These are phyloP conservation scores for Fusarium paranaense DNA, from an alignment of 2,329 filamentous ascomycete genomes.

Conservation along the genomic window DNA sequence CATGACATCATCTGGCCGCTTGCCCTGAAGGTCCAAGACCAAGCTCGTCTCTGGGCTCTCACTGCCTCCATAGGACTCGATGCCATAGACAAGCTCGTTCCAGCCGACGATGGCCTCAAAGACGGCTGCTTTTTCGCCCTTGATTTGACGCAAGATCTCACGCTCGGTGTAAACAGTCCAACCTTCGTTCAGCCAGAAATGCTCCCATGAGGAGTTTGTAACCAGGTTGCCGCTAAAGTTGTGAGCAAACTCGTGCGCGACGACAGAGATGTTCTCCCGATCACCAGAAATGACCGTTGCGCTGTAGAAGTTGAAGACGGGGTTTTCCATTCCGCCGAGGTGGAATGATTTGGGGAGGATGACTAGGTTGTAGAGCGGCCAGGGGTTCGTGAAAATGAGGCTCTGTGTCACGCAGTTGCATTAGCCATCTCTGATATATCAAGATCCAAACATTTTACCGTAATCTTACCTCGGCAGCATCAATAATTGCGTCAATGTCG, in stretches of 20 bases:
- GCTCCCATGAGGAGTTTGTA: slow-evolving; percentile 12
- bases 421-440: background rate
- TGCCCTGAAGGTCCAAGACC: background rate
- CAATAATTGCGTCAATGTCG: background rate
- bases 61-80: background rate
- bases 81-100: slow-evolving; percentile 1
- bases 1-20: slow-evolving; percentile 1
- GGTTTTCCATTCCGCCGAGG: slow-evolving; percentile 14
- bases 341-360: slow-evolving; percentile 8
- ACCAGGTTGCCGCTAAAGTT: slow-evolving; percentile 9
- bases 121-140: background rate
- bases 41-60: background rate
- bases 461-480: background rate
- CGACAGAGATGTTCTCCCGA: slow-evolving; percentile 4
- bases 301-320: slow-evolving; percentile 16
- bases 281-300: slow-evolving; percentile 3
- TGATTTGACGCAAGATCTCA: background rate
- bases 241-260: slow-evolving; percentile 7
- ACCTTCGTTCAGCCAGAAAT: slow-evolving; percentile 12
- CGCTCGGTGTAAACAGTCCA: slow-evolving; percentile 10
- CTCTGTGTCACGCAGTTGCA: background rate
- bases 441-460: background rate
- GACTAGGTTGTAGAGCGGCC: slow-evolving; percentile 7
- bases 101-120: slow-evolving; percentile 2
- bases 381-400: slow-evolving; percentile 3